Percentiles rank a stretch among this genome's conserved stretches.
phyloP scores from a whole-genome alignment of 2,329 filamentous ascomycete species.

The Diaporthe batatas region DNA sequence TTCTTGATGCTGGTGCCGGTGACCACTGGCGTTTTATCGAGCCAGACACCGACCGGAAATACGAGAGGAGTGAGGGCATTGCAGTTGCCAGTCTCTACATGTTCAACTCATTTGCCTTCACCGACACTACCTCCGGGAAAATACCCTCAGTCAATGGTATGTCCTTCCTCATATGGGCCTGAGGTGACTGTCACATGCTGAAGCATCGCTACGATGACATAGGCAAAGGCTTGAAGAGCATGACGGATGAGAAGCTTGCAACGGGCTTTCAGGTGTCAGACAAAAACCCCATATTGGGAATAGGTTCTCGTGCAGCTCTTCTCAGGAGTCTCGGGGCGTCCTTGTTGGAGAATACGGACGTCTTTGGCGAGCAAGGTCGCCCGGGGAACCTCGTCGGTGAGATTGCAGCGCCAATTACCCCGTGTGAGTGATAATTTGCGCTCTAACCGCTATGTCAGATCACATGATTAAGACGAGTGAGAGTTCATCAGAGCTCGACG shows the following conservation, averaged over 20 bases:
- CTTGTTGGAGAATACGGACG: slow-evolving; percentile 51
- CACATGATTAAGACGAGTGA: slow-evolving; percentile 52
- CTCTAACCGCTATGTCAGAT: slow-evolving; percentile 50
- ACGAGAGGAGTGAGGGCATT: slow-evolving; percentile 63
- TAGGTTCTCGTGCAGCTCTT: slow-evolving; percentile 57
- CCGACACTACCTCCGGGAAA: slow-evolving; percentile 12
- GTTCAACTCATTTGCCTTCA: slow-evolving; percentile 59
- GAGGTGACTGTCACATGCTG: not conserved
- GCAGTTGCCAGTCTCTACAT: slow-evolving; percentile 65
- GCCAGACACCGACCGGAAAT: slow-evolving; percentile 51
- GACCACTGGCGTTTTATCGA: slow-evolving; percentile 63
- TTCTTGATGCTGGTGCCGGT: slow-evolving; percentile 68
- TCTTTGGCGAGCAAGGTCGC: slow-evolving; percentile 59
- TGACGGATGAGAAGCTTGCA: slow-evolving; percentile 52
- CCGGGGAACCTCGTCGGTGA: slow-evolving; percentile 64
- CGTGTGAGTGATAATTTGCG: not conserved
- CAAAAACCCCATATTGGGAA: slow-evolving; percentile 61
- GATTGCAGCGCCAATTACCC: slow-evolving; percentile 36
- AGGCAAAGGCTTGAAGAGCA: slow-evolving; percentile 52
- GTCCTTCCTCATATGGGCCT: not conserved
- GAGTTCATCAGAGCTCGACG: slow-evolving; percentile 52
- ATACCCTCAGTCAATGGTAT: slow-evolving; percentile 54
- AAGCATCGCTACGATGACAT: not conserved
- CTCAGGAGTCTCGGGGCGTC: slow-evolving; percentile 59
- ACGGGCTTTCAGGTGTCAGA: slow-evolving; percentile 59